A percentile compares a stretch with the other conserved stretches of the same genome.
Conservation (phyloP, 805 yeast genomes). For the Cyberlindnera euphorbiiphila region DNA sequence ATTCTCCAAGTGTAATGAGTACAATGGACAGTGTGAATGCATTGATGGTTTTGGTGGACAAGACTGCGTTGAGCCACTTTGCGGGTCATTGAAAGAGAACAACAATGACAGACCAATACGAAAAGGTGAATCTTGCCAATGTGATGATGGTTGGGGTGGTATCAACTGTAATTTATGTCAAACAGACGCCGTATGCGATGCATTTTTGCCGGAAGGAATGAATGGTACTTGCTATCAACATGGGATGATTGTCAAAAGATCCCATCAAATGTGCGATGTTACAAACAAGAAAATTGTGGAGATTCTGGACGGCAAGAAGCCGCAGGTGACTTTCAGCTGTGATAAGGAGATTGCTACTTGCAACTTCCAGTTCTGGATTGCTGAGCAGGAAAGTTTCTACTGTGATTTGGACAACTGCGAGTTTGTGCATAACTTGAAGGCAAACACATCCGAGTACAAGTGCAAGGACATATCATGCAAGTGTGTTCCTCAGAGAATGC, state of each 20-base stretch:
- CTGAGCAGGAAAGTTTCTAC: conserved; percentile 80
- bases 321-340: conserved; percentile 92
- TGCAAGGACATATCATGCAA: conserved; percentile 80
- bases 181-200: conserved; percentile 69
- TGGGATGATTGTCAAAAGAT: conserved; percentile 76
- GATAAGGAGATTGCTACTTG: conserved; percentile 61
- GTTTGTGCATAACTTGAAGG: conserved; percentile 55
- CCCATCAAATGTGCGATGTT: conserved; percentile 92
- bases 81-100: conserved; percentile 77
- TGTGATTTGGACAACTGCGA: conserved; percentile 79
- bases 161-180: conserved; percentile 89
- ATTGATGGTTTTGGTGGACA: conserved; percentile 90
- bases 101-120: conserved; percentile 57
- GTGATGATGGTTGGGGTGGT: conserved; percentile 89
- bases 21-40: conserved; percentile 90
- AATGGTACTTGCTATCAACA: conserved; percentile 85
- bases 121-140: conserved; percentile 50
- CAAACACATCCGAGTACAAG: conserved; percentile 69
- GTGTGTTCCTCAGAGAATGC: conserved; percentile 88
- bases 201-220: conserved; percentile 82
- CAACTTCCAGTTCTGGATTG: conserved; percentile 96
- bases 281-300: conserved; percentile 83
- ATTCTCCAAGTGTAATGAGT: conserved; percentile 82
- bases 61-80: conserved; percentile 83
- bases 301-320: conserved; percentile 73